Percentiles rank a stretch among this genome's conserved stretches.
Evolutionary conservation across 179 eudicot genomes (phyloP).

Genomic region (Spinacia oleracea): DNA sequence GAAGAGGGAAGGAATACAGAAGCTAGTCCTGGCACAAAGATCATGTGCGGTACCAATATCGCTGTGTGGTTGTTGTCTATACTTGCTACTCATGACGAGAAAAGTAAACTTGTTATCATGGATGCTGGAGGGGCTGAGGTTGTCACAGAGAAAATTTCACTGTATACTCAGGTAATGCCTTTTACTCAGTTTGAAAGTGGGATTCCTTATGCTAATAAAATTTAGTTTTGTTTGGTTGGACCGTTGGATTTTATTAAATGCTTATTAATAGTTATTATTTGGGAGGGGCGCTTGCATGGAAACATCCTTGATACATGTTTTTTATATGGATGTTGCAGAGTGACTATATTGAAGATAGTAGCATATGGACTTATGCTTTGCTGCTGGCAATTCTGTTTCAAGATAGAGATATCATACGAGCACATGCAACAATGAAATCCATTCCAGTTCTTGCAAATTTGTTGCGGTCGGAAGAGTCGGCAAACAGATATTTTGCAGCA

Average conservation of each 20-base stretch:
- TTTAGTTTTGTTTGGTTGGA: conserved; percentile 8
- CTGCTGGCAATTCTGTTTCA: conserved; percentile 84
- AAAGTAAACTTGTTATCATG: conserved; percentile 63
- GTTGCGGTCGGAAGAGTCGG: conserved; percentile 78
- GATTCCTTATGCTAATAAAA: not conserved
- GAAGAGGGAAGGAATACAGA: conserved; percentile 46
- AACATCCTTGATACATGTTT: conserved; percentile 20
- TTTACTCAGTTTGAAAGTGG: not conserved
- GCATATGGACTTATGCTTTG: conserved; percentile 82
- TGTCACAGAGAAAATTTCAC: conserved; percentile 75
- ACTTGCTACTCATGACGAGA: conserved; percentile 75
- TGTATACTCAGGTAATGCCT: conserved; percentile 57
- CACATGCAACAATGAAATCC: conserved; percentile 81
- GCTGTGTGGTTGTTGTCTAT: conserved; percentile 83
- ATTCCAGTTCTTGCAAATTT: conserved; percentile 77
- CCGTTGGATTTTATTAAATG: not conserved
- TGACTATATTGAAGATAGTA: conserved; percentile 66
- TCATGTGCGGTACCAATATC: conserved; percentile 59
- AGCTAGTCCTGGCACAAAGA: conserved; percentile 40
- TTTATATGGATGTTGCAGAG: conserved; percentile 43
- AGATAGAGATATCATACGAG: conserved; percentile 89
- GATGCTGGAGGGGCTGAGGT: conserved; percentile 92
- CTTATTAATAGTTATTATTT: conserved; percentile 1
- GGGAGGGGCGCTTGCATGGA: not conserved
- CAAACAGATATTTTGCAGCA: conserved; percentile 92